Evolutionary conservation across 768 basidiomycete genomes (phyloP), one percentile per base, ranked within the genome.

Genomic region (Termitomyces sp.): DNA sequence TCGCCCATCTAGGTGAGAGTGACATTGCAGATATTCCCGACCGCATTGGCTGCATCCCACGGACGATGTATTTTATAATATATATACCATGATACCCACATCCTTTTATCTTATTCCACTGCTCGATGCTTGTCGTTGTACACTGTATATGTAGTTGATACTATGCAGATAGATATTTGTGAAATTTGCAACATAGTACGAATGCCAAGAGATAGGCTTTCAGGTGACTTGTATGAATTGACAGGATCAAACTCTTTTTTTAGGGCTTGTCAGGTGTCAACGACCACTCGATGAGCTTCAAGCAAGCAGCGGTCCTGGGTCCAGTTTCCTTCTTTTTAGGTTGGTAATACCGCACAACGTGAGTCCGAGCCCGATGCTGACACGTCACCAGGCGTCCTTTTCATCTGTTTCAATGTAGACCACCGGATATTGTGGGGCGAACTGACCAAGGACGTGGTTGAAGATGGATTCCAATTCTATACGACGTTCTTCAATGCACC

Each of bases 401-500:
- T 91, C 70, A 90, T 91, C 62, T 91, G 88, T 68, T 83, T 90
- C 70, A 89, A 88, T 69, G 82, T 96, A 51, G 95, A 98, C 77
- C 86, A 94, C 70, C 84, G 87, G 37, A 75, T 97, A 52, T 75
- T 98, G 46, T 95, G 89, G 74, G 75, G 78, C 27, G 75, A 78
- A 19, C 63, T 90, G 42, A 86, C 84, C 3, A 80, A 88, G 1
- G 80, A 85, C 50, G 75, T 81, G 32, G 66, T 89, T 43, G 75
- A 79, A 42, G 91, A 95, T 66, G 94, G 88, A 4, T 87, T 91
- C 69, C 84, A 88, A 65, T 96, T 94, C 73, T 98, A 98, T 68
- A 82, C 82, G 49, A 94, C 91, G 25, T 98, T 97, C 75, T 96
- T 83, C 73, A 91, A 92, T 68, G 85, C 95, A 1, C 95, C 95